A percentile compares a stretch with the other conserved stretches of the same genome.
Evolutionary conservation across 768 basidiomycete species (phyloP).

Genomic region (Mycena vulgaris): DNA sequence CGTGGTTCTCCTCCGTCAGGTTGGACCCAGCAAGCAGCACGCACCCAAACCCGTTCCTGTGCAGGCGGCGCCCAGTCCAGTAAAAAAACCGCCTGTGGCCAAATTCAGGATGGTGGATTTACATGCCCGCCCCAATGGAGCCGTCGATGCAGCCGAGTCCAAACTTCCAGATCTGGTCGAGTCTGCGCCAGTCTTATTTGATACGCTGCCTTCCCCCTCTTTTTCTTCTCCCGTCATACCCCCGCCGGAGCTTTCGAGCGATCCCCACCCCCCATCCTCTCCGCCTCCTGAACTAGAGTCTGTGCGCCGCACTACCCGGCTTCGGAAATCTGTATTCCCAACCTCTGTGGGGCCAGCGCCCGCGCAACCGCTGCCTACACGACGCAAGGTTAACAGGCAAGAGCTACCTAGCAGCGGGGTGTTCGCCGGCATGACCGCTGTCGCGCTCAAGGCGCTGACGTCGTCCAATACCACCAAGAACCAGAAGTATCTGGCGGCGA

Average conservation of each 20-base stretch:
- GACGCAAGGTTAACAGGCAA: constrained; percentile 59
- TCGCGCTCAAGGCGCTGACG: constrained; percentile 80
- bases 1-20: constrained; percentile 31
- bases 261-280: constrained; percentile 28
- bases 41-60: constrained; percentile 21
- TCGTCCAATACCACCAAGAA: constrained; percentile 81
- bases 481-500: constrained; percentile 73
- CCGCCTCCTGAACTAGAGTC: constrained; percentile 10
- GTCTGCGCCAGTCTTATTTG: not conserved
- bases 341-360: constrained; percentile 37
- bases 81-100: constrained; percentile 25
- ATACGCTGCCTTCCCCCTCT: constrained; percentile 2
- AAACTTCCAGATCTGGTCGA: not conserved
- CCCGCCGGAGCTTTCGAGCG: constrained; percentile 1
- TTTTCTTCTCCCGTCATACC: constrained; percentile 17
- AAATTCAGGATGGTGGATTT: constrained; percentile 38
- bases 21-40: constrained; percentile 23
- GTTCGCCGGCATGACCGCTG: constrained; percentile 78
- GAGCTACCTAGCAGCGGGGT: constrained; percentile 54
- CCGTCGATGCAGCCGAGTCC: not conserved
- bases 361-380: constrained; percentile 50
- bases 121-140: constrained; percentile 21
- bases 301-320: constrained; percentile 67
- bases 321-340: constrained; percentile 56
- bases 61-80: constrained; percentile 13